A percentile compares a stretch with the other conserved stretches of the same genome.
These are phyloP conservation scores for Alternaria ventricosa DNA, from an alignment of 2,329 filamentous ascomycete genomes.

Conservation along the genomic window DNA sequence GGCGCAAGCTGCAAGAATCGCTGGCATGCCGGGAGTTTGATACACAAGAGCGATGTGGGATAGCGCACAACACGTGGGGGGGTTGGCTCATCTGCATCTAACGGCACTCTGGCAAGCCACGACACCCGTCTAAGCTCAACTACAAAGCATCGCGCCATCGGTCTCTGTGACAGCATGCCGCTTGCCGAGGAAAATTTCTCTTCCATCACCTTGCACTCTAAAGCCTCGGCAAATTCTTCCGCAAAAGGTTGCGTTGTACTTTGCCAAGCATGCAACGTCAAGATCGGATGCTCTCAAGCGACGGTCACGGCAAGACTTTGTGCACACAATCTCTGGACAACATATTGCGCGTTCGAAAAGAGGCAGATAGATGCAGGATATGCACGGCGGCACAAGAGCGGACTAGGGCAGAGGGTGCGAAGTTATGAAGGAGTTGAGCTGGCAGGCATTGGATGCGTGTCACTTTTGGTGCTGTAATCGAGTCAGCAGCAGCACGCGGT, in stretches of 20 bases:
- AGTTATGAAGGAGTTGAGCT: slow-evolving; percentile 10
- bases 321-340: neutral
- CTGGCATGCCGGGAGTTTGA: neutral
- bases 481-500: slow-evolving; percentile 29
- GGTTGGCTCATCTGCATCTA: slow-evolving; percentile 9
- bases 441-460: slow-evolving; percentile 28
- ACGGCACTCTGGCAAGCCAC: neutral
- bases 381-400: slow-evolving; percentile 1
- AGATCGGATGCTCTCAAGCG: slow-evolving; percentile 15
- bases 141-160: neutral
- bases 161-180: slow-evolving; percentile 3
- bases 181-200: slow-evolving; percentile 17
- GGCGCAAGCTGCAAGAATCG: slow-evolving; percentile 1
- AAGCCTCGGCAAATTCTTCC: slow-evolving; percentile 24
- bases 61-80: slow-evolving; percentile 32
- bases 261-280: slow-evolving; percentile 30
- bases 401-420: neutral
- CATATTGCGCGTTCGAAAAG: neutral
- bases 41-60: slow-evolving; percentile 12
- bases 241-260: slow-evolving; percentile 6
- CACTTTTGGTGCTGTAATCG: slow-evolving; percentile 27
- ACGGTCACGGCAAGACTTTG: neutral
- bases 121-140: neutral
- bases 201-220: slow-evolving; percentile 9
- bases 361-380: neutral